These are phyloP conservation scores for Blastobotrys malaysiensis DNA, from an alignment of 1,139 yeast species.

Conservation along the genomic window DNA sequence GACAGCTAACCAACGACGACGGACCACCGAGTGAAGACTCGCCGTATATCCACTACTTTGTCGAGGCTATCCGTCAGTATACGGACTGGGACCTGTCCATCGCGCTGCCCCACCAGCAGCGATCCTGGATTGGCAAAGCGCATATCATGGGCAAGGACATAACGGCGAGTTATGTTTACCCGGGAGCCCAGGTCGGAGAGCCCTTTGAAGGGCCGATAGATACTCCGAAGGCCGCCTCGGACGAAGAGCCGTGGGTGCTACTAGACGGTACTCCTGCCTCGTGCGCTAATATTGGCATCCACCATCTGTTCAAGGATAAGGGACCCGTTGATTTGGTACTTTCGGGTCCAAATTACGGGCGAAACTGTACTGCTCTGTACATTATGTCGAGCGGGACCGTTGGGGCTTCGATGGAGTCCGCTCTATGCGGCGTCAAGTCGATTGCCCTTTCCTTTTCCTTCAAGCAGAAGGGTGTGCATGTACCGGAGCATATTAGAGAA, in stretches of 20 bases:
- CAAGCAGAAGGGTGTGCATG: conserved; percentile 45
- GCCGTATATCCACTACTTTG: conserved; percentile 79
- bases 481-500: conserved; percentile 48
- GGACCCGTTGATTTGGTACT: conserved; percentile 76
- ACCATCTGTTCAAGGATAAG: conserved; percentile 54
- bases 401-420: conserved; percentile 96
- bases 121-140: conserved; percentile 98
- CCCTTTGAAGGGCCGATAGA: conserved; percentile 66
- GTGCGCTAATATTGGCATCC: conserved; percentile 84
- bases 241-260: conserved; percentile 72
- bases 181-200: conserved; percentile 36
- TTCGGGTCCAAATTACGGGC: conserved; percentile 94
- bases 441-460: conserved; percentile 84
- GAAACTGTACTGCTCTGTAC: conserved; percentile 86
- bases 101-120: conserved; percentile 57
- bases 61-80: conserved; percentile 54
- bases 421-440: conserved; percentile 67
- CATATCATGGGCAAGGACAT: conserved; percentile 84
- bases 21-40: conserved; percentile 88
- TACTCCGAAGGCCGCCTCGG: conserved; percentile 30
- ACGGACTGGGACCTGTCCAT: conserved; percentile 86
- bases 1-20: conserved; percentile 74
- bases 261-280: conserved; percentile 95
- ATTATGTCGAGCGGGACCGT: conserved; percentile 93
- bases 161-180: conserved; percentile 53